Evolutionary conservation across 1,284 basidiomycete genomes (phyloP).

Genomic region (Papiliotrema nemorosa): DNA sequence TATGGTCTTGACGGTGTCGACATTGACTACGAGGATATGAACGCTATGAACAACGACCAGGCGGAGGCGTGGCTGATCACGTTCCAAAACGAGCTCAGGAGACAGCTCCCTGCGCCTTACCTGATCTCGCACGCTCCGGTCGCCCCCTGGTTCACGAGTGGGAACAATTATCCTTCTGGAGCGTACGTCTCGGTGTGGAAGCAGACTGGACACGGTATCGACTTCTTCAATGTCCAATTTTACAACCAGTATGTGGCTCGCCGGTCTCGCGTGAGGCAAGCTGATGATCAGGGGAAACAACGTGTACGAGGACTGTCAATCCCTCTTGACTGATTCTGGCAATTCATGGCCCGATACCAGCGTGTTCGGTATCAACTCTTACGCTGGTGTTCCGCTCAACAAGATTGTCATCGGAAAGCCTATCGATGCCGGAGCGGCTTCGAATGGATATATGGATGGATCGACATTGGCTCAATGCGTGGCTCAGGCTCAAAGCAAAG

Average conservation of each 20-base stretch:
- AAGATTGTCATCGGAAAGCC: constrained; percentile 50
- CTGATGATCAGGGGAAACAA: constrained; percentile 22
- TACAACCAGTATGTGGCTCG: constrained; percentile 42
- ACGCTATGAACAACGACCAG: constrained; percentile 36
- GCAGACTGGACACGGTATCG: constrained; percentile 35
- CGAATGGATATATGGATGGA: constrained; percentile 36
- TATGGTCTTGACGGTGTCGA: constrained; percentile 55
- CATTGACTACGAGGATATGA: constrained; percentile 52
- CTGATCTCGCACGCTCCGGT: constrained; percentile 47
- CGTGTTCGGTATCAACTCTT: constrained; percentile 41
- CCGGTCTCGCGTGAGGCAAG: constrained; percentile 30
- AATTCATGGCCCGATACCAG: constrained; percentile 37
- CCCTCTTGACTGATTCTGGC: constrained; percentile 30
- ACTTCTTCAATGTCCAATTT: constrained; percentile 48
- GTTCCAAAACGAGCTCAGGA: constrained; percentile 44
- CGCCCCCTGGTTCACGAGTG: constrained; percentile 44
- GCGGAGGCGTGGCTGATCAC: constrained; percentile 42
- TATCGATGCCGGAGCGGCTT: constrained; percentile 24
- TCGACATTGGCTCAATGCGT: constrained; percentile 30
- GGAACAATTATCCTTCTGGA: constrained; percentile 32
- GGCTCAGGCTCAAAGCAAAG: constrained; percentile 30
- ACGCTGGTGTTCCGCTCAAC: constrained; percentile 35
- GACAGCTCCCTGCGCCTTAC: constrained; percentile 37
- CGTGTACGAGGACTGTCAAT: constrained; percentile 31
- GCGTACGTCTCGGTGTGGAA: constrained; percentile 41